These are phyloP conservation scores for Nakazawaea wickerhamii DNA, from an alignment of 805 yeast genomes.

Conservation along the genomic window DNA sequence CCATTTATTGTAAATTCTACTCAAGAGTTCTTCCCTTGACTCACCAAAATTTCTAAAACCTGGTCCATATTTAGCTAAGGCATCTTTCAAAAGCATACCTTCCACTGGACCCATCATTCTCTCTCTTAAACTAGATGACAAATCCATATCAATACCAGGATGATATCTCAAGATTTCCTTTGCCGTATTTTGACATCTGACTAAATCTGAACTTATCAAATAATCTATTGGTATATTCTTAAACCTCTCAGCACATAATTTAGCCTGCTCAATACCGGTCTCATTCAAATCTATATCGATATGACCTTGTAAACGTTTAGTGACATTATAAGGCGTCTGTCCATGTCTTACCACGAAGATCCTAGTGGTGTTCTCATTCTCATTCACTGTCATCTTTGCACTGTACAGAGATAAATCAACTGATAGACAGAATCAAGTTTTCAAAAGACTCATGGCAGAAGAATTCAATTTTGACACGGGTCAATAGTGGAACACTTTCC, in stretches of 20 bases:
- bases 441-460: neutral
- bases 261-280: constrained; percentile 58
- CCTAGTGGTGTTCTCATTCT: constrained; percentile 18
- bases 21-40: constrained; percentile 35
- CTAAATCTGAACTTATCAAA: constrained; percentile 46
- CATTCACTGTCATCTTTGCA: constrained; percentile 16
- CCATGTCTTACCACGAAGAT: constrained; percentile 77
- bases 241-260: constrained; percentile 42
- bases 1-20: constrained; percentile 46
- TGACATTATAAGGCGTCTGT: constrained; percentile 68
- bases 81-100: constrained; percentile 68
- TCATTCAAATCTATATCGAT: constrained; percentile 57
- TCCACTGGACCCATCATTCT: constrained; percentile 75
- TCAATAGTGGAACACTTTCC: neutral
- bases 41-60: constrained; percentile 68
- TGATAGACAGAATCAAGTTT: neutral
- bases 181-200: constrained; percentile 58
- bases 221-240: constrained; percentile 37
- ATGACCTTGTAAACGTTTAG: constrained; percentile 77
- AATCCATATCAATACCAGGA: constrained; percentile 23
- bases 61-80: constrained; percentile 50
- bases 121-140: constrained; percentile 54
- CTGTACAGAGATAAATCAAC: no score
- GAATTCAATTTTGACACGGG: neutral
- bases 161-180: constrained; percentile 31